These are phyloP conservation scores for Rhodomyrtus psidioides DNA, from an alignment of 441 rosid species.

Conservation along the genomic window DNA sequence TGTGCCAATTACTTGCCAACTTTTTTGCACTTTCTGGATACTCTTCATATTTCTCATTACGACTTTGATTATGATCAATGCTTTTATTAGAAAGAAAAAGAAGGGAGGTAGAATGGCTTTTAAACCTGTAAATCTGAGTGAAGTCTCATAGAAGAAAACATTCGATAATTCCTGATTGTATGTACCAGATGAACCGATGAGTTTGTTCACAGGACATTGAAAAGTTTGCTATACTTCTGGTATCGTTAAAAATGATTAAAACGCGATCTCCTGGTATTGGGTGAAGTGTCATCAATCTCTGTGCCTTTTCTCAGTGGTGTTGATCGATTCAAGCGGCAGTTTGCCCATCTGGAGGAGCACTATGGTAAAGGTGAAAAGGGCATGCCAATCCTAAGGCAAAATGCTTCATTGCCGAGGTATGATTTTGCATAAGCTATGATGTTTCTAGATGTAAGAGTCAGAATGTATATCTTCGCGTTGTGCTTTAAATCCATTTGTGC, in stretches of 20 bases:
- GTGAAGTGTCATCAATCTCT: background rate
- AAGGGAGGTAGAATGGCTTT: background rate
- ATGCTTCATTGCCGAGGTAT: conserved; percentile 1
- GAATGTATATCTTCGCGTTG: background rate
- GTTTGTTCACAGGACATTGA: background rate
- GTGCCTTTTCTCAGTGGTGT: background rate
- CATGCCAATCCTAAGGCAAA: background rate
- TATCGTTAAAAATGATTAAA: background rate
- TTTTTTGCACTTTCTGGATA: background rate
- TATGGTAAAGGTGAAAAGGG: background rate
- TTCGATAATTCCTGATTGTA: background rate
- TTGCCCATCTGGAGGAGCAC: conserved; percentile 8
- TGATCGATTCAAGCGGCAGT: conserved; percentile 7
- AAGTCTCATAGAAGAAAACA: background rate
- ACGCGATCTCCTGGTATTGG: background rate
- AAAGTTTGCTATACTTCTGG: background rate
- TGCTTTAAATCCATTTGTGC: background rate
- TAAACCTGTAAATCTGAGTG: background rate
- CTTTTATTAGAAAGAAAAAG: background rate
- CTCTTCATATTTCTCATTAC: background rate
- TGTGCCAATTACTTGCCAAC: background rate
- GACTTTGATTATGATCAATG: background rate
- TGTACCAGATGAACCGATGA: background rate
- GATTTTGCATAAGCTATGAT: background rate
- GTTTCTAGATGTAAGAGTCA: background rate